Evolutionary conservation across 805 yeast genomes (phyloP).

Genomic region (Yamadazyma olivae): DNA sequence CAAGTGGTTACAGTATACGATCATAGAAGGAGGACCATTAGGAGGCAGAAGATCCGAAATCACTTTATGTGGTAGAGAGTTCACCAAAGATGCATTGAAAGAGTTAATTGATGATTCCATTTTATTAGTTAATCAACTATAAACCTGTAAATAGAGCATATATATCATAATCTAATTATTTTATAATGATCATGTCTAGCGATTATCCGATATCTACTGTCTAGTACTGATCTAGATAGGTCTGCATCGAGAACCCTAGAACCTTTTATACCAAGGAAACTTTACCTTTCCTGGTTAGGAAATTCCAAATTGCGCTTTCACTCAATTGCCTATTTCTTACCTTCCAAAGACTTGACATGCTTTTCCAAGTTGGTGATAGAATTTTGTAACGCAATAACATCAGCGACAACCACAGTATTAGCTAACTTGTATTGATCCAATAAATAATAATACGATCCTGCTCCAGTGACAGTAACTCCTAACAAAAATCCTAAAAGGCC

Average conservation of each 20-base stretch:
- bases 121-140: constrained; percentile 6
- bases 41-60: constrained; percentile 55
- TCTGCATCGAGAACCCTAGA: too few relatives aligned
- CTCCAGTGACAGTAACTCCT: constrained; percentile 74
- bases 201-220: too few relatives aligned
- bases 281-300: too few relatives aligned
- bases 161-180: background rate
- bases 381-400: constrained; percentile 66
- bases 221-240: too few relatives aligned
- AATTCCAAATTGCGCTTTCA: too few relatives aligned
- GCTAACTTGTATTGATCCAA: constrained; percentile 75
- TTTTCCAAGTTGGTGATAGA: constrained; percentile 66
- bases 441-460: constrained; percentile 72
- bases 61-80: constrained; percentile 38
- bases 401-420: constrained; percentile 70
- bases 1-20: constrained; percentile 38
- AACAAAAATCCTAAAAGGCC: constrained; percentile 72
- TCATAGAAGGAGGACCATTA: constrained; percentile 55
- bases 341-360: constrained; percentile 64
- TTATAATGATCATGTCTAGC: too few relatives aligned
- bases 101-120: constrained; percentile 22
- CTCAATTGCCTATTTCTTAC: too few relatives aligned
- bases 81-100: constrained; percentile 20
- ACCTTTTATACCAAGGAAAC: too few relatives aligned
- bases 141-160: constrained; percentile 6